These are phyloP conservation scores for Lentinula detonsa DNA, from an alignment of 768 basidiomycete species.

Conservation along the genomic window DNA sequence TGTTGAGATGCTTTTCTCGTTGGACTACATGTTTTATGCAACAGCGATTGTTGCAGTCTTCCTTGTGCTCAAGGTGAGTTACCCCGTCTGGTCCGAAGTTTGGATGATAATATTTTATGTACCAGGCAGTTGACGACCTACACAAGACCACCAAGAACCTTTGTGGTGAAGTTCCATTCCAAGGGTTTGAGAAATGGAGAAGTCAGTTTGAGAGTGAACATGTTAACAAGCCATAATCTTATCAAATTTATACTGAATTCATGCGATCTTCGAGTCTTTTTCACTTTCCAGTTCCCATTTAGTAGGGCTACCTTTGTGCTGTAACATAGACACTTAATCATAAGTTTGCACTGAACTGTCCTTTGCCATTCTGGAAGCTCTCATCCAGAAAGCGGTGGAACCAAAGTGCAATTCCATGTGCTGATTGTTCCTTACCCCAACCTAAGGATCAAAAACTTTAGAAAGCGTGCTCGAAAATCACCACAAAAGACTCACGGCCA, in stretches of 20 bases:
- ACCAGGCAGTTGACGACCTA: conserved; percentile 30
- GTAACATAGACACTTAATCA: not conserved
- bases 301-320: too few relatives aligned
- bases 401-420: conserved; percentile 32
- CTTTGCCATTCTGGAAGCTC: not conserved
- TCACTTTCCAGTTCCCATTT: too few relatives aligned
- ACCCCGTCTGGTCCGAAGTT: not conserved
- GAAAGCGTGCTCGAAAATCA: not conserved
- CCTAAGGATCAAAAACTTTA: conserved; percentile 24
- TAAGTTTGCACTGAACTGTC: not conserved
- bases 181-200: conserved; percentile 32
- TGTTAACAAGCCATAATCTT: conserved; percentile 4
- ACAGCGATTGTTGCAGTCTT: conserved; percentile 31
- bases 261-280: too few relatives aligned
- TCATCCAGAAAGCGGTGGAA: not conserved
- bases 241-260: too few relatives aligned
- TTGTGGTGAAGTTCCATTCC: conserved; percentile 34
- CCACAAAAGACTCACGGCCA: conserved; percentile 22
- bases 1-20: conserved; percentile 12
- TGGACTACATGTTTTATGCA: conserved; percentile 34
- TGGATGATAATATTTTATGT: too few relatives aligned
- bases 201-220: conserved; percentile 26
- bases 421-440: conserved; percentile 58
- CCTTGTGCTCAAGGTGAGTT: conserved; percentile 26
- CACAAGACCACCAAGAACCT: conserved; percentile 26